These are phyloP conservation scores for Talaromyces adpressus DNA, from an alignment of 495 filamentous ascomycete genomes.

Conservation along the genomic window DNA sequence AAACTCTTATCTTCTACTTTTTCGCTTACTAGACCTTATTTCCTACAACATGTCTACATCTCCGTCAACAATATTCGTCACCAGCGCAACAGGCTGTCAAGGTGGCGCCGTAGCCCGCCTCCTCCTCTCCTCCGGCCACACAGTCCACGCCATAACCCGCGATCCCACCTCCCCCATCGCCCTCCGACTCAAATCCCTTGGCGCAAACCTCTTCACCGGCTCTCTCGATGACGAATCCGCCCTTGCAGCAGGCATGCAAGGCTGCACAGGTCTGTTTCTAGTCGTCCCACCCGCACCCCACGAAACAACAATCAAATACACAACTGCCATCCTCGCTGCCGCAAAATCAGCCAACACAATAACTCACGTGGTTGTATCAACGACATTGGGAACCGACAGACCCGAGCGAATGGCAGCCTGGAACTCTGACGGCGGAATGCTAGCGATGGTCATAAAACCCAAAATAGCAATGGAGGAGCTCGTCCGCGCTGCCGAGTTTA, in stretches of 20 bases:
- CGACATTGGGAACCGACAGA: constrained; percentile 19
- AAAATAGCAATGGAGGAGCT: constrained; percentile 32
- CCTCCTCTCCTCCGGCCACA: constrained; percentile 26
- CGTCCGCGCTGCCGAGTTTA: constrained; percentile 24
- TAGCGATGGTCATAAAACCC: constrained; percentile 18
- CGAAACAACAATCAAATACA: constrained; percentile 27
- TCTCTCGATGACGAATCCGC: constrained; percentile 31
- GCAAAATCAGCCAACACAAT: constrained; percentile 33
- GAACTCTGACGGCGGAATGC: constrained; percentile 14
- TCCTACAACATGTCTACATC: constrained; percentile 24
- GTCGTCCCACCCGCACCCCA: constrained; percentile 28
- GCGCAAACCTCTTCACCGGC: constrained; percentile 33
- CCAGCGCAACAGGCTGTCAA: constrained; percentile 43
- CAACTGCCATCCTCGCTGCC: constrained; percentile 27
- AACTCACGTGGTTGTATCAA: constrained; percentile 35
- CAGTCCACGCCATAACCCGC: constrained; percentile 35
- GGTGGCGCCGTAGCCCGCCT: constrained; percentile 35
- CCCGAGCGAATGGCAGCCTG: constrained; percentile 19
- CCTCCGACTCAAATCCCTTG: constrained; percentile 24
- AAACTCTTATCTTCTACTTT: background rate
- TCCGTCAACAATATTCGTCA: constrained; percentile 30
- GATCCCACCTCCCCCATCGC: constrained; percentile 26
- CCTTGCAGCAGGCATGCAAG: constrained; percentile 26
- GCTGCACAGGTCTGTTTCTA: constrained; percentile 42
- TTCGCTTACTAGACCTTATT: constrained; percentile 9